Evolutionary conservation across 2,329 filamentous ascomycete species (phyloP), one percentile per base, ranked within the genome.

Genomic region (Fusarium hostae): DNA sequence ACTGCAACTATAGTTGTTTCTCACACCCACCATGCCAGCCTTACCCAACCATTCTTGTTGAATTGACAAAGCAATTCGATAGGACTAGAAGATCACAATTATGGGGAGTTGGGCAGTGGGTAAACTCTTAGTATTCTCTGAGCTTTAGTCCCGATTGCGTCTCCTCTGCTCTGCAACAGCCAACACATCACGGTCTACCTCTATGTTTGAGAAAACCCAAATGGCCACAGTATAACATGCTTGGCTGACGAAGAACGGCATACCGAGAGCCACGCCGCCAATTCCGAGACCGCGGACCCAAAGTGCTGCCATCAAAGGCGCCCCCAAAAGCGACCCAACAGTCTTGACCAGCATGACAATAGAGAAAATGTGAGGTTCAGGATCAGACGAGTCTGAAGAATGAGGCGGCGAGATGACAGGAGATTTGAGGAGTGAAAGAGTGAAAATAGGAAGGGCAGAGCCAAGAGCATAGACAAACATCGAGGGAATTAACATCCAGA

Each of bases 311-410:
- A 86, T 86, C 12, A 84, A 70, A 1, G 84, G 83, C 4, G 84
- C 84, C 0, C 85, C 85, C 0, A 86, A 62, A 13, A 87, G 78
- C 10, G 84, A 84, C 6, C 85, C 85, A 1, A 83, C 76, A 0
- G 84, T 85, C 75, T 85, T 85, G 4, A 85, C 79, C 71, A 87
- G 79, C 84, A 86, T 86, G 18, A 85, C 84, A n/a, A 86, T 81
- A 4, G 85, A 84, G 62, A 86, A 86, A 4, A 86, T 78, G 34
- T 84, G 83, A 8, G 79, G 79, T 32, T 84, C 82, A 0, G 79
- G 73, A 18, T 81, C 78, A 1, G 43, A 61, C 59, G 41, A 39
- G 22, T 63, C 48, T 11, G 24, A 6, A 9, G 24, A 35, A 11
- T 68, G 59, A 1, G 40, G 48, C 16, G 71, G 59, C 20, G 68